Base-by-base conservation (phyloP, 345 rosid species). In the Hirschfeldia incana region DNA sequence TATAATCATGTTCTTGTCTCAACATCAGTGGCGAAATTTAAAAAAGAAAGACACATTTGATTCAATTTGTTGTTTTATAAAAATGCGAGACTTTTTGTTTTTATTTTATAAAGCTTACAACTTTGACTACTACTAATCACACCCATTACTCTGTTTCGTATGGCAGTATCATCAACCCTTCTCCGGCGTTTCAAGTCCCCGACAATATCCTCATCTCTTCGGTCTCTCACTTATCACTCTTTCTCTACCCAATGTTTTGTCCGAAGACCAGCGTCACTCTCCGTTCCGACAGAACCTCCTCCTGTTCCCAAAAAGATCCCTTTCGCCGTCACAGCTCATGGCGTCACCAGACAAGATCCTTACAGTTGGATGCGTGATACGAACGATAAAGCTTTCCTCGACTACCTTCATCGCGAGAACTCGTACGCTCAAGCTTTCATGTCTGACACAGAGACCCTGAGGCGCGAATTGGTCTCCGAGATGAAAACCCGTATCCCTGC, bases 361-460 rank as follows among this genome's bases (percentile, higher is more conserved):
- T 91, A 83, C 85, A 88, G 72, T 73, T 94, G 98, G 98, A 94
- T 94, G 98, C 80, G 84, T 37, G 53, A 88, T 71, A 85, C 86
- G 13, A 44, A 68, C 11, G 89, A 89, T 78, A 77, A 89, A 29
- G 88, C 87, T 74, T 89, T 94, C 72, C 6, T 80, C 33, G 37
- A 84, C 37, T 80, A 86, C 84, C 87, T 92, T 73, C 26, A 83
- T 62, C 84, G 69, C n/a, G 97, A 94, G 76, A 94, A 94, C 84
- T 83, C 89, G 0, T 94, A 94, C 53, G 82, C 94, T 28, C 82
- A 84, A 76, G 89, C 91, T 83, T 92, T 91, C 89, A 92, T 91
- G 98, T 84, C 90, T 4, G 97, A 91, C 78, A 89, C 97, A 21
- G 78, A 73, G 55, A 44, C 32, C 69, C 82, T 94, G 60, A 91